Conservation (phyloP, 73 alveolate species). For the Paraurostyla sp. region DNA sequence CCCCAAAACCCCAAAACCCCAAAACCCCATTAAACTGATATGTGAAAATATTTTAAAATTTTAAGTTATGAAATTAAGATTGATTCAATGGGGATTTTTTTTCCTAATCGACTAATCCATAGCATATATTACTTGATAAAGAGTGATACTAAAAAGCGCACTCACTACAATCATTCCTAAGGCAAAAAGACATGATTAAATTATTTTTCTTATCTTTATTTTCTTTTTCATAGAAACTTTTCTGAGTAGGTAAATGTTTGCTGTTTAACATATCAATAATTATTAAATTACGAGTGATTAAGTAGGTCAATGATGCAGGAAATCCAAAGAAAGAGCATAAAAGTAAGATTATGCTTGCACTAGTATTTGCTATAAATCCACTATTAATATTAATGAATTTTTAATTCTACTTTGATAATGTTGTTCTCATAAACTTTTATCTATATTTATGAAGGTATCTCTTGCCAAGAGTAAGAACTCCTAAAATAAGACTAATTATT, state of each 20-base stretch:
- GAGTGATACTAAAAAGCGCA: slow-evolving; percentile 5
- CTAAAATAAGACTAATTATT: slow-evolving; percentile 18
- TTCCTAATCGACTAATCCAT: background rate
- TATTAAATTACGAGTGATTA: slow-evolving; percentile 37
- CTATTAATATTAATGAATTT: background rate
- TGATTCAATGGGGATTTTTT: too few species aligned
- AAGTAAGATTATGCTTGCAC: slow-evolving; percentile 36
- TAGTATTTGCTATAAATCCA: slow-evolving; percentile 57
- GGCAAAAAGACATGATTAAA: background rate
- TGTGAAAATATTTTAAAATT: too few species aligned
- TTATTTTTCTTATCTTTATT: background rate
- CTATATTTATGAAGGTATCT: slow-evolving; percentile 46
- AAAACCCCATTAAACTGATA: too few species aligned
- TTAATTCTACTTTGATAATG: slow-evolving; percentile 21
- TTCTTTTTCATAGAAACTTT: background rate
- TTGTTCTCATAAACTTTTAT: slow-evolving; percentile 48
- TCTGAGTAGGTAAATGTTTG: background rate
- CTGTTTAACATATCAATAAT: background rate
- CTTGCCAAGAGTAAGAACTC: slow-evolving; percentile 58
- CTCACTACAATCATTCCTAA: background rate
- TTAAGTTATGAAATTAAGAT: too few species aligned
- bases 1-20: too few species aligned
- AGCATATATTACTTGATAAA: background rate
- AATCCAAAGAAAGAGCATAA: slow-evolving; percentile 45
- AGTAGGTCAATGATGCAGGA: slow-evolving; percentile 51